Conservation (phyloP, 2,329 filamentous ascomycete species). For the Zalaria obscura region DNA sequence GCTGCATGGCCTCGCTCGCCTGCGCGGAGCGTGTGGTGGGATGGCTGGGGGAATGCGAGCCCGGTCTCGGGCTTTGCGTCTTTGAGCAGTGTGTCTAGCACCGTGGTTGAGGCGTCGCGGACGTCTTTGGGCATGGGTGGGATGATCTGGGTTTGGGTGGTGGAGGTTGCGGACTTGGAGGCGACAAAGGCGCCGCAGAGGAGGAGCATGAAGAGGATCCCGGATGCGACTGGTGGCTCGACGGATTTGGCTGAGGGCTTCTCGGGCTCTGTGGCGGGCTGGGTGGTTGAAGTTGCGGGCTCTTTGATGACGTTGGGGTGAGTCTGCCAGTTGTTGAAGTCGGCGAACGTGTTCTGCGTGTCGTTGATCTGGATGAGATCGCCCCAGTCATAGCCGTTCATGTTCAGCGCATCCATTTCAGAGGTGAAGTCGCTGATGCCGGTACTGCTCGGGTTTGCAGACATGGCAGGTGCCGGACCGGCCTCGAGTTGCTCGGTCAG, state of each 20-base stretch:
- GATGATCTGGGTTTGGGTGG: slow-evolving; percentile 47
- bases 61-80: slow-evolving; percentile 47
- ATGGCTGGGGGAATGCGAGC: neutral
- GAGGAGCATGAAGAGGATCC: slow-evolving; percentile 86
- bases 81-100: slow-evolving; percentile 70
- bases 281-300: neutral
- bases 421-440: slow-evolving; percentile 58
- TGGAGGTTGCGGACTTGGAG: slow-evolving; percentile 61
- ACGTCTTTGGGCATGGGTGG: slow-evolving; percentile 70
- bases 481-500: slow-evolving; percentile 62
- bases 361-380: slow-evolving; percentile 62
- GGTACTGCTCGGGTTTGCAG: slow-evolving; percentile 40
- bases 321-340: neutral
- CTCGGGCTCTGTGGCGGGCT: slow-evolving; percentile 5
- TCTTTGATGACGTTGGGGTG: neutral
- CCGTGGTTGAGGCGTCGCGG: slow-evolving; percentile 59
- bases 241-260: slow-evolving; percentile 13
- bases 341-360: slow-evolving; percentile 5
- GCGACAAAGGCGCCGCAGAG: slow-evolving; percentile 93
- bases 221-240: slow-evolving; percentile 55
- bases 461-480: slow-evolving; percentile 25
- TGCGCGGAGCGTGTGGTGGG: neutral
- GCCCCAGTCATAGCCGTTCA: slow-evolving; percentile 68
- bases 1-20: neutral
- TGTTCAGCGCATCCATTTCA: slow-evolving; percentile 71